Conservation (phyloP, 2,329 filamentous ascomycete species). For the Zopfia rhizophila region DNA sequence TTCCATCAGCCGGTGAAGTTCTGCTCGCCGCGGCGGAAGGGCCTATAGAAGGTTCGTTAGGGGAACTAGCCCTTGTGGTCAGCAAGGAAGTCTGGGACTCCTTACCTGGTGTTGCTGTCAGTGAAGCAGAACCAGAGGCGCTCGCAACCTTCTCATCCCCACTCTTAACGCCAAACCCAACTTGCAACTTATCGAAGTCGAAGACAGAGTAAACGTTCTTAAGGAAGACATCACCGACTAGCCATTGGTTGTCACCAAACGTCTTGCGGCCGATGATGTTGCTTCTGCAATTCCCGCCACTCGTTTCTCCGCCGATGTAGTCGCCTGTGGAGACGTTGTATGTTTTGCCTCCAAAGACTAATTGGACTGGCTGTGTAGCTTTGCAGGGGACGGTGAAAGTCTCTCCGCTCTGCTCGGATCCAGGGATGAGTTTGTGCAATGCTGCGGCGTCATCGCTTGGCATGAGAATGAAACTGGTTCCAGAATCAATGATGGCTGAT, state of each 20-base stretch:
- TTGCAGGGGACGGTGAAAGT: conserved; percentile 80
- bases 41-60: conserved; percentile 10
- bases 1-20: background rate
- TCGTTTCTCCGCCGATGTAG: conserved; percentile 67
- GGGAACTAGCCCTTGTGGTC: background rate
- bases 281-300: conserved; percentile 64
- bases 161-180: conserved; percentile 61
- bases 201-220: conserved; percentile 93
- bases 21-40: conserved; percentile 1
- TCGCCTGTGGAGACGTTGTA: conserved; percentile 77
- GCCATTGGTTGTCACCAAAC: conserved; percentile 71
- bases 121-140: conserved; percentile 2
- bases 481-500: conserved; percentile 82
- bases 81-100: background rate
- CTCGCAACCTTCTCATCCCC: conserved; percentile 4
- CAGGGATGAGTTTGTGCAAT: conserved; percentile 75
- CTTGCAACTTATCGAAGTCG: conserved; percentile 74
- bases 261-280: conserved; percentile 79
- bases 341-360: conserved; percentile 74
- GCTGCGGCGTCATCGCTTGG: conserved; percentile 72
- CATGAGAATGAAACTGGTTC: conserved; percentile 82
- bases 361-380: conserved; percentile 67
- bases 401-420: conserved; percentile 65
- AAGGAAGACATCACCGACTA: conserved; percentile 86
- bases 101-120: background rate